Conservation (phyloP, 2,329 filamentous ascomycete species). For the Metarhizium sp. region DNA sequence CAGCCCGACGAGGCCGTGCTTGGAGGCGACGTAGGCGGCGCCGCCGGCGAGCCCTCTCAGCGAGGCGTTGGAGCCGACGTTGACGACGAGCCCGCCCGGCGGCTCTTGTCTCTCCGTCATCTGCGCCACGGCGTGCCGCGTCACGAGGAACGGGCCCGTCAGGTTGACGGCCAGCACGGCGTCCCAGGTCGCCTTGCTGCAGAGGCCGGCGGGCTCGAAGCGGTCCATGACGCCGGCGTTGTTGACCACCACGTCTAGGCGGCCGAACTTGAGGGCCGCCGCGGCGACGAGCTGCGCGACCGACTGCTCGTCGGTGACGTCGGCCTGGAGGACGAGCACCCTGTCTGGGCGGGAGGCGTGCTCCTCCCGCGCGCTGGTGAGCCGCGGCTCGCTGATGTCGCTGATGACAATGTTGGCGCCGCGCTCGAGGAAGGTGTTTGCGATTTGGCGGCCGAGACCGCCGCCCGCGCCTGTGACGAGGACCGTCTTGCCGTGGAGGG, state of each 20-base stretch:
- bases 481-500: slow-evolving; percentile 14
- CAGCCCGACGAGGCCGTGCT: slow-evolving; percentile 44
- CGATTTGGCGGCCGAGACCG: slow-evolving; percentile 22
- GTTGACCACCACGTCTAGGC: slow-evolving; percentile 47
- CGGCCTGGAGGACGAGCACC: not conserved
- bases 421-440: slow-evolving; percentile 17
- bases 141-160: slow-evolving; percentile 43
- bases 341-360: not conserved
- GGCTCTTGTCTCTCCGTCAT: slow-evolving; percentile 8
- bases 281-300: slow-evolving; percentile 14
- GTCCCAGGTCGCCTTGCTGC: slow-evolving; percentile 39
- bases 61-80: slow-evolving; percentile 39
- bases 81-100: slow-evolving; percentile 37
- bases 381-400: slow-evolving; percentile 17
- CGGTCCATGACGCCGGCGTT: slow-evolving; percentile 49
- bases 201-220: slow-evolving; percentile 41
- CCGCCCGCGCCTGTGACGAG: slow-evolving; percentile 23
- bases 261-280: slow-evolving; percentile 13
- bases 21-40: slow-evolving; percentile 41
- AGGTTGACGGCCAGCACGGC: slow-evolving; percentile 46
- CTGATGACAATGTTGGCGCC: slow-evolving; percentile 24
- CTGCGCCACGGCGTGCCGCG: slow-evolving; percentile 36
- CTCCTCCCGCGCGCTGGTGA: slow-evolving; percentile 1
- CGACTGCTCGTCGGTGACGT: slow-evolving; percentile 1
- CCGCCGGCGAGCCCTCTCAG: slow-evolving; percentile 30